Evolutionary conservation across 1,284 basidiomycete species (phyloP).

Genomic region (Irpex sp.): DNA sequence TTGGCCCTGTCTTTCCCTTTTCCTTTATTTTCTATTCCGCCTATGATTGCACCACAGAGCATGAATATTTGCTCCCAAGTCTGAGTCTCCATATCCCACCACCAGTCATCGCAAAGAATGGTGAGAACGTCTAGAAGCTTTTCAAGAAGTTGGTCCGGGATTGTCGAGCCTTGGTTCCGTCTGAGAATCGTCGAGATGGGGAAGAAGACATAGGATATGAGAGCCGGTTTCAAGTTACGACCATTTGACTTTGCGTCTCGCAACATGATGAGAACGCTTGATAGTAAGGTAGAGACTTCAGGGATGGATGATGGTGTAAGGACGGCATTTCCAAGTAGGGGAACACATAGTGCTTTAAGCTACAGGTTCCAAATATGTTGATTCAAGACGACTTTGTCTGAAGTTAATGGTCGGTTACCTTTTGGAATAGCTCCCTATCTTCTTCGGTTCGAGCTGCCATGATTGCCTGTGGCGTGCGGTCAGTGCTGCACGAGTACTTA

Average conservation of each 20-base stretch:
- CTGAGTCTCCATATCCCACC: slow-evolving; percentile 68
- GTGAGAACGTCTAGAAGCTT: slow-evolving; percentile 62
- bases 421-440: slow-evolving; percentile 7
- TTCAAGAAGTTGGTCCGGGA: slow-evolving; percentile 81
- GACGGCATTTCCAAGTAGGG: slow-evolving; percentile 65
- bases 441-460: background rate
- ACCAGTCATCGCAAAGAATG: slow-evolving; percentile 66
- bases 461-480: background rate
- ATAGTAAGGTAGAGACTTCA: slow-evolving; percentile 47
- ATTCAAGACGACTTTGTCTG: background rate
- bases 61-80: slow-evolving; percentile 85
- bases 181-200: slow-evolving; percentile 82
- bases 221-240: slow-evolving; percentile 46
- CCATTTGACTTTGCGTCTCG: slow-evolving; percentile 37
- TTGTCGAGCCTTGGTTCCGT: slow-evolving; percentile 58
- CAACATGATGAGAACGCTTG: slow-evolving; percentile 47
- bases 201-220: slow-evolving; percentile 83
- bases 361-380: slow-evolving; percentile 26
- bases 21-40: slow-evolving; percentile 56
- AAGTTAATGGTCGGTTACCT: slow-evolving; percentile 1
- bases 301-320: slow-evolving; percentile 53
- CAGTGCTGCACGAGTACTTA: too few relatives aligned
- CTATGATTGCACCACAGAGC: slow-evolving; percentile 67
- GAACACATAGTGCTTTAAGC: slow-evolving; percentile 78
- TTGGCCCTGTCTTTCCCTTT: slow-evolving; percentile 64